phyloP scores from a whole-genome alignment of 179 eudicot species.

The Carnegiea gigantea region DNA sequence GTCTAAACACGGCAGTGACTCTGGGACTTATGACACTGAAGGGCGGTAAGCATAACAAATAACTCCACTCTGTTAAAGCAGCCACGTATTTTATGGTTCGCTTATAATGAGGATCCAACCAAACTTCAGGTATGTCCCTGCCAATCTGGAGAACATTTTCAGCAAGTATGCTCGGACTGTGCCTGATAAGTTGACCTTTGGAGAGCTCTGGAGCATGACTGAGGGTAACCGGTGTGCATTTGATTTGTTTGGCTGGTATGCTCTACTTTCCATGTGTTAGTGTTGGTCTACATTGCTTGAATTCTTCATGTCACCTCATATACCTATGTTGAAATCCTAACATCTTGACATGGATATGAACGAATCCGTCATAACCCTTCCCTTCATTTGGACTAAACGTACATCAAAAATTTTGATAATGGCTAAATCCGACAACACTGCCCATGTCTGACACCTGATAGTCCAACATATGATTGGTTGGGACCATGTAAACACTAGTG shows the following conservation, averaged over 20 bases:
- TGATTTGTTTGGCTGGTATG: slow-evolving; percentile 56
- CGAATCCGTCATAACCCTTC: not conserved
- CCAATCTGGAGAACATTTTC: slow-evolving; percentile 50
- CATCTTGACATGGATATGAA: not conserved
- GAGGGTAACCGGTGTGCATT: slow-evolving; percentile 49
- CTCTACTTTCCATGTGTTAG: not conserved
- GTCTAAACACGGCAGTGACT: slow-evolving; percentile 61
- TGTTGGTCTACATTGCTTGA: not conserved
- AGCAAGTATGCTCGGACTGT: slow-evolving; percentile 58
- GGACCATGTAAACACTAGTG: not conserved
- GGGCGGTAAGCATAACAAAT: slow-evolving; percentile 40
- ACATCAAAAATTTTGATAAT: too few species aligned
- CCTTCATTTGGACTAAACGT: not conserved
- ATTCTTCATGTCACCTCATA: not conserved
- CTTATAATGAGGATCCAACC: not conserved
- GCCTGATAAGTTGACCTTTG: slow-evolving; percentile 48
- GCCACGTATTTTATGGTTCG: not conserved
- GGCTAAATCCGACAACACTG: not conserved
- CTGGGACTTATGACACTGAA: slow-evolving; percentile 56
- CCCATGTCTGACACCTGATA: too few species aligned
- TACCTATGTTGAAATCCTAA: not conserved
- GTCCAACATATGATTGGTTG: too few species aligned
- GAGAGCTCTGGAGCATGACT: slow-evolving; percentile 62
- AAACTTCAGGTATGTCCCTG: slow-evolving; percentile 45
- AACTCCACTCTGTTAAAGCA: not conserved